Base-by-base conservation (phyloP, 192 early-diverging fungal genomes). In the Phlyctochytrium planicorne region DNA sequence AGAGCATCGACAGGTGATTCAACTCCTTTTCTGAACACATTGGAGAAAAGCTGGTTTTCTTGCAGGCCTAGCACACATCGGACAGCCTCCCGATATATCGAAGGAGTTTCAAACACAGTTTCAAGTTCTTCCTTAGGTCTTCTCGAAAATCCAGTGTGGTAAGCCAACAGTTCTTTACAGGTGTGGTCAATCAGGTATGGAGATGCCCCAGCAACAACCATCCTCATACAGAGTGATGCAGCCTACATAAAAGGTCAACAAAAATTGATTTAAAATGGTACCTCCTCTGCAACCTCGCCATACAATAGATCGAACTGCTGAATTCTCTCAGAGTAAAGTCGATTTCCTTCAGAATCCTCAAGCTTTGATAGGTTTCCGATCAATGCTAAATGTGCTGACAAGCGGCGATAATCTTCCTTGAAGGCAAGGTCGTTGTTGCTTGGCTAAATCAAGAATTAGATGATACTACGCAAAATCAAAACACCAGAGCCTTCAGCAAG, bases 221-320 rank as follows among this genome's bases (percentile, higher is more conserved):
- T 80, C 30, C 73, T 73, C 72, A 80, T 70, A 40, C 76, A 74
- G 35, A 78, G 24, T 30, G 60, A 59, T 20, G 65, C 40, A 40
- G 29, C 35, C 64, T 71, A 34, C 14, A 57, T 12, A 14, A 6
- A 25, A 14, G 20, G 55, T 14, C 27, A 57, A 14, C 10, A 12
- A 57, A 27, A 14, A 57, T 25, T 20, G 10, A 6, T 47, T 47
- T n/a, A n/a, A n/a, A 67, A 57, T 31, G 2, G 35, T 57, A 71
- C 67, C 52, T 63, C 33, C 29, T 62, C 65, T 33, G 56, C 23
- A 17, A n/a, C 52, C 10, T 62, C 40, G 4, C 40, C 71, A 56
- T 62, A 80, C 14, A 53, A 25, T 3, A 25, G 10, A 55, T 80
- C 78, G 59, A 80, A 80, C 56, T 80, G 78, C 47, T 72, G 78